Evolutionary conservation across 1,284 basidiomycete species (phyloP).

Genomic region (Puccinia hordei): DNA sequence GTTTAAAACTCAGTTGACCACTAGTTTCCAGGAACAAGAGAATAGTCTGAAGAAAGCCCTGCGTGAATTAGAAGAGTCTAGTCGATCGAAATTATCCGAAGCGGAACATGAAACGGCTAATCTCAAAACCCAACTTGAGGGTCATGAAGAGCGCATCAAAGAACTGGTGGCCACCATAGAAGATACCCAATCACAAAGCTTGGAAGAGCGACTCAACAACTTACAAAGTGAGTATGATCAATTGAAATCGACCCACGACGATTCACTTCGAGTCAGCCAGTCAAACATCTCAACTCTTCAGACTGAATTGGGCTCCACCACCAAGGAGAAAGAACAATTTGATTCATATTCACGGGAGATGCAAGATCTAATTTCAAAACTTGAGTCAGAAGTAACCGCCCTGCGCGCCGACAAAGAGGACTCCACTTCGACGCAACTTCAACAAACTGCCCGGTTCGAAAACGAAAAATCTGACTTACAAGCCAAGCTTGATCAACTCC

Average conservation of each 20-base stretch:
- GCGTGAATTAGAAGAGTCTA: conserved; percentile 4
- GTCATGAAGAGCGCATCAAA: conserved; percentile 9
- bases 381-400: conserved; percentile 8
- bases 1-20: not conserved
- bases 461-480: conserved; percentile 5
- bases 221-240: conserved; percentile 25
- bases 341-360: not conserved
- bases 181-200: conserved; percentile 6
- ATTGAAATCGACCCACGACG: not conserved
- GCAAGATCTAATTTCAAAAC: conserved; percentile 24
- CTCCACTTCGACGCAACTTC: not conserved
- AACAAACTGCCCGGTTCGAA: conserved; percentile 11
- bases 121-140: conserved; percentile 12
- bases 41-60: conserved; percentile 20
- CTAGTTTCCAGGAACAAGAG: conserved; percentile 7
- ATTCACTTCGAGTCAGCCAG: not conserved
- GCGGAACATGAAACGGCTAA: not conserved
- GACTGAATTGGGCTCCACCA: conserved; percentile 6
- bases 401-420: conserved; percentile 8
- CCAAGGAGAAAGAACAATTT: not conserved
- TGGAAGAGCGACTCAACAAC: conserved; percentile 3
- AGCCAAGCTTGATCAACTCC: conserved; percentile 14
- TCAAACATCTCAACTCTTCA: conserved; percentile 15
- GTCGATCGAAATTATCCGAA: conserved; percentile 11
- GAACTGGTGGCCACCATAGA: not conserved